Percentiles rank a stretch among this genome's conserved stretches.
Evolutionary conservation across 768 basidiomycete genomes (phyloP).

Genomic region (Auricularia sp.): DNA sequence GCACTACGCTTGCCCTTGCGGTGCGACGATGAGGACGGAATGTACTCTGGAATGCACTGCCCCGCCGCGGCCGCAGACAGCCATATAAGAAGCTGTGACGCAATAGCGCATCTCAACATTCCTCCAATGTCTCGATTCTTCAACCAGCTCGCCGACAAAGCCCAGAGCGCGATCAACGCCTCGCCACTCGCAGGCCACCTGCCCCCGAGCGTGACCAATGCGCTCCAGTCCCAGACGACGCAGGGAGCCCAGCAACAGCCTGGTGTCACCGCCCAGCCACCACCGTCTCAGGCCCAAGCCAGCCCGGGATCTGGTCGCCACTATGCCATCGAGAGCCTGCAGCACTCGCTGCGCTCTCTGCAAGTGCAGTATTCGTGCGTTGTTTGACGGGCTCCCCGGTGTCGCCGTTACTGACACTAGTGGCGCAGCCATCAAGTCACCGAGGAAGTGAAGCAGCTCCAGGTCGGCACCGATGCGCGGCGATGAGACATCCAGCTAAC

Average conservation of each 20-base stretch:
- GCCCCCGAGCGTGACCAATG: conserved; percentile 19
- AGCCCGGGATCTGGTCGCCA: conserved; percentile 38
- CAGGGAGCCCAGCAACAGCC: conserved; percentile 20
- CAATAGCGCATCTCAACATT: neutral
- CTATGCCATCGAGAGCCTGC: conserved; percentile 50
- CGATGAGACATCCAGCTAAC: conserved; percentile 32
- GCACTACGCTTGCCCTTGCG: neutral
- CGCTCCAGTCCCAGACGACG: conserved; percentile 10
- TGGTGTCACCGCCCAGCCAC: conserved; percentile 17
- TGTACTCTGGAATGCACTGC: no score
- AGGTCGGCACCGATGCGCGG: neutral
- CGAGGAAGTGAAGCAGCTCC: conserved; percentile 8
- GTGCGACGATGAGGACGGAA: no score
- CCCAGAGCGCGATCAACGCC: conserved; percentile 58
- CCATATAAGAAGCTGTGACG: neutral
- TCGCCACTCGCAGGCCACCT: conserved; percentile 49
- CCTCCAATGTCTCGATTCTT: conserved; percentile 48
- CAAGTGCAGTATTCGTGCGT: conserved; percentile 67
- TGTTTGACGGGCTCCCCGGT: neutral
- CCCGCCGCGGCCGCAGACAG: no score
- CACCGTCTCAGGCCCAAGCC: conserved; percentile 33
- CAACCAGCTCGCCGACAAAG: conserved; percentile 63
- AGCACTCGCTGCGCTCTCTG: conserved; percentile 62
- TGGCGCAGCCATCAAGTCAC: conserved; percentile 2
- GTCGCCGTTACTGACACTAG: neutral